phyloP scores from a whole-genome alignment of 1,139 yeast genomes.

The Saccharomyces pastorianus region DNA sequence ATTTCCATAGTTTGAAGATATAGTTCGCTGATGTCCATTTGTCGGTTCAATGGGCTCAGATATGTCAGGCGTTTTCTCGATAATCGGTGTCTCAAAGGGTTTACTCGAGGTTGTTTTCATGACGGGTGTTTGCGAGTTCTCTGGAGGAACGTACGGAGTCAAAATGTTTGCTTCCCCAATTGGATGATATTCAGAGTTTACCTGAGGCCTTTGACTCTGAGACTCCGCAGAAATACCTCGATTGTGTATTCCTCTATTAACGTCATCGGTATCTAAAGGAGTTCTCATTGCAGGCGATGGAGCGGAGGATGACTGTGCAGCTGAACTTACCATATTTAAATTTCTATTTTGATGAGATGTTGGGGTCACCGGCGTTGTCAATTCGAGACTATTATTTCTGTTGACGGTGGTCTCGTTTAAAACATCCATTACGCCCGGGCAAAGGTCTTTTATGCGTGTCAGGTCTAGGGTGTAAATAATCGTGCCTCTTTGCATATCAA shows the following conservation, averaged over 20 bases:
- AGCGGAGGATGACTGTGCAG: background rate
- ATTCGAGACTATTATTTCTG: background rate
- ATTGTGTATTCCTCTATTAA: background rate
- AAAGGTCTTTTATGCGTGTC: slow-evolving; percentile 25
- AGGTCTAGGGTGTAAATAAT: slow-evolving; percentile 59
- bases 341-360: background rate
- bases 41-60: background rate
- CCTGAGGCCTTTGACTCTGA: background rate
- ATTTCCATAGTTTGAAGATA: background rate
- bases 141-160: slow-evolving; percentile 9
- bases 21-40: background rate
- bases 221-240: background rate
- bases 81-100: background rate
- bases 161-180: slow-evolving; percentile 8
- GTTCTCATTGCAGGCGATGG: background rate
- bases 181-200: background rate
- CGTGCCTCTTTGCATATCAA: slow-evolving; percentile 46
- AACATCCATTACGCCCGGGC: slow-evolving; percentile 31
- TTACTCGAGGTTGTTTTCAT: background rate
- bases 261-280: background rate
- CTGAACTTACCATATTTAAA: background rate
- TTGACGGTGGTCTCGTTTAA: background rate
- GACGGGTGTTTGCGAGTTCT: slow-evolving; percentile 7
- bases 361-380: background rate
- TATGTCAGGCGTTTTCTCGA: background rate